Evolutionary conservation across 495 filamentous ascomycete species (phyloP).

Genomic region (Lasiosphaeris hirsuta): DNA sequence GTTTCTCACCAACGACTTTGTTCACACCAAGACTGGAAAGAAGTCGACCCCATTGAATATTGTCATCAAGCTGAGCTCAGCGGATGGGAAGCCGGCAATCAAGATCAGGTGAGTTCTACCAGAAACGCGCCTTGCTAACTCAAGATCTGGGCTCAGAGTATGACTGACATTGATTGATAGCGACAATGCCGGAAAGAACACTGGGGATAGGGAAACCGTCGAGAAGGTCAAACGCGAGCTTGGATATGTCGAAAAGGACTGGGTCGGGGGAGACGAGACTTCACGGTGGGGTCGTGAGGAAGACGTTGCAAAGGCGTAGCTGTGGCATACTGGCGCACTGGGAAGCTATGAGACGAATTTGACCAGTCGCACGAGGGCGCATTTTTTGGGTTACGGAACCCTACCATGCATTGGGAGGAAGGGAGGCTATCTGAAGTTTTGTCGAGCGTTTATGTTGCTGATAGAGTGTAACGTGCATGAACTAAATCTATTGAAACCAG

Average conservation of each 20-base stretch:
- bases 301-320: constrained; percentile 19
- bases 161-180: constrained; percentile 31
- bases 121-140: background rate
- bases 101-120: constrained; percentile 67
- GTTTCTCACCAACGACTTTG: constrained; percentile 92
- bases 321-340: background rate
- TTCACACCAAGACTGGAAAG: constrained; percentile 58
- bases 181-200: constrained; percentile 96
- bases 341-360: no score
- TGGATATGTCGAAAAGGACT: constrained; percentile 80
- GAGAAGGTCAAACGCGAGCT: constrained; percentile 77
- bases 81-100: constrained; percentile 74
- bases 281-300: constrained; percentile 65
- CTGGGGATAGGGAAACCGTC: constrained; percentile 75
- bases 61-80: constrained; percentile 91
- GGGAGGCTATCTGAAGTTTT: constrained; percentile 6
- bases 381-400: background rate
- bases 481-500: no score
- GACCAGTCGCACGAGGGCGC: no score
- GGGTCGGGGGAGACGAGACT: constrained; percentile 80
- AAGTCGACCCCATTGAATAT: constrained; percentile 96
- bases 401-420: background rate
- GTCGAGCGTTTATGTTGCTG: background rate
- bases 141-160: background rate
- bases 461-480: background rate